Evolutionary conservation across 2,329 filamentous ascomycete species (phyloP).

Genomic region (Aspergillus phoenicis): DNA sequence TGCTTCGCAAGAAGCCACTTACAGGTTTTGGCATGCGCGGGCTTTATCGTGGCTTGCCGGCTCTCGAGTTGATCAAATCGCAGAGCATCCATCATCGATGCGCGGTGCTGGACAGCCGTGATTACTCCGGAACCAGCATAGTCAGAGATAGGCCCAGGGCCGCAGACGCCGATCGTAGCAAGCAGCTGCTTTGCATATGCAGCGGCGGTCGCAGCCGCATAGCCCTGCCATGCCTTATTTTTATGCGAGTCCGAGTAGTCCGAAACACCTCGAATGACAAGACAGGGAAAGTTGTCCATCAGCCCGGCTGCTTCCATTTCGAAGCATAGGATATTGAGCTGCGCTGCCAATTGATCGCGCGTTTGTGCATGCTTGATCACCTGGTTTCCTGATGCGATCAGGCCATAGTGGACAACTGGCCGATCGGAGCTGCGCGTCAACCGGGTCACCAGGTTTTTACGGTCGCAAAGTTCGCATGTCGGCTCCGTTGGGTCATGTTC

Average conservation of each 20-base stretch:
- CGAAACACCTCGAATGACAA: slow-evolving; percentile 23
- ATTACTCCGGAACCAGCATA: not conserved
- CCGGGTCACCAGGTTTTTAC: not conserved
- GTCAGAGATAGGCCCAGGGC: not conserved
- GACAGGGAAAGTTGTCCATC: slow-evolving; percentile 17
- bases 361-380: slow-evolving; percentile 12
- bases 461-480: not conserved
- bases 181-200: slow-evolving; percentile 14
- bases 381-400: slow-evolving; percentile 23
- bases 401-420: slow-evolving; percentile 21
- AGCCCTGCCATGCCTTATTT: slow-evolving; percentile 12
- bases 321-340: slow-evolving; percentile 10
- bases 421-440: not conserved
- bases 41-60: slow-evolving; percentile 31
- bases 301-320: slow-evolving; percentile 19
- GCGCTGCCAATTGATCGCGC: not conserved
- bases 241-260: slow-evolving; percentile 26
- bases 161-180: not conserved
- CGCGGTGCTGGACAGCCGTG: not conserved
- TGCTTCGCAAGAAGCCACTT: slow-evolving; percentile 15
- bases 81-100: not conserved
- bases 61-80: not conserved
- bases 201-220: slow-evolving; percentile 16
- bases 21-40: slow-evolving; percentile 33
- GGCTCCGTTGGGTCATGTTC: not conserved